phyloP scores from a whole-genome alignment of 345 rosid species.

The Melaleuca alternifolia region DNA sequence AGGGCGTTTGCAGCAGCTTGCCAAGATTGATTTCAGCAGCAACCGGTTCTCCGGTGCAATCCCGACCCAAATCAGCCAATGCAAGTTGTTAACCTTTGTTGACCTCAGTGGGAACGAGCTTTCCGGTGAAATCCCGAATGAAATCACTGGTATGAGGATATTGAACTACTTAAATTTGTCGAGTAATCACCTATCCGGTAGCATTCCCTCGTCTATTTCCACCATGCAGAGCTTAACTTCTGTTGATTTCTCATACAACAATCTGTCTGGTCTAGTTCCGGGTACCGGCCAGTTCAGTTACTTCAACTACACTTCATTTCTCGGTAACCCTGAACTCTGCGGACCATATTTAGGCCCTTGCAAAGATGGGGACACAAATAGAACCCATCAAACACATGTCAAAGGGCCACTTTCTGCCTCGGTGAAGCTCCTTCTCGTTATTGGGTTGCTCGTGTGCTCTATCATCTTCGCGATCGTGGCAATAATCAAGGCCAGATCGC shows the following conservation, averaged over 20 bases:
- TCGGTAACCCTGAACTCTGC: constrained; percentile 70
- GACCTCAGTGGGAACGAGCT: constrained; percentile 80
- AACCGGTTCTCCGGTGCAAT: constrained; percentile 60
- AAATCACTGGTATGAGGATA: constrained; percentile 72
- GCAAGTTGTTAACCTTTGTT: constrained; percentile 69
- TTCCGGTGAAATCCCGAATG: constrained; percentile 68
- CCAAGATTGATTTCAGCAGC: constrained; percentile 72
- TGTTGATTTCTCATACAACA: constrained; percentile 85
- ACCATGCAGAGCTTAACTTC: constrained; percentile 89
- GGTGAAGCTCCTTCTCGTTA: constrained; percentile 69
- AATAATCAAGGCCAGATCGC: constrained; percentile 65
- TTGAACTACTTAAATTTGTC: constrained; percentile 79
- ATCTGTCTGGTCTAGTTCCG: constrained; percentile 86
- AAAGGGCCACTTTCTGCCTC: constrained; percentile 72
- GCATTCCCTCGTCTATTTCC: constrained; percentile 62
- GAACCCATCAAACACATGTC: constrained; percentile 35
- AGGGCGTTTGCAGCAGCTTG: constrained; percentile 70
- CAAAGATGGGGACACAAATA: constrained; percentile 43
- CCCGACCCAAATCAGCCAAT: constrained; percentile 60
- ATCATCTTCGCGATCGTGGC: constrained; percentile 79
- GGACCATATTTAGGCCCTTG: constrained; percentile 88
- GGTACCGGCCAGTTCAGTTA: constrained; percentile 83
- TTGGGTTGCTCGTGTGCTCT: constrained; percentile 74
- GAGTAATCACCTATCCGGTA: constrained; percentile 61
- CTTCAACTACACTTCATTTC: constrained; percentile 82